These are phyloP conservation scores for Hymenoscyphus scutula DNA, from an alignment of 2,329 filamentous ascomycete genomes.

Conservation along the genomic window DNA sequence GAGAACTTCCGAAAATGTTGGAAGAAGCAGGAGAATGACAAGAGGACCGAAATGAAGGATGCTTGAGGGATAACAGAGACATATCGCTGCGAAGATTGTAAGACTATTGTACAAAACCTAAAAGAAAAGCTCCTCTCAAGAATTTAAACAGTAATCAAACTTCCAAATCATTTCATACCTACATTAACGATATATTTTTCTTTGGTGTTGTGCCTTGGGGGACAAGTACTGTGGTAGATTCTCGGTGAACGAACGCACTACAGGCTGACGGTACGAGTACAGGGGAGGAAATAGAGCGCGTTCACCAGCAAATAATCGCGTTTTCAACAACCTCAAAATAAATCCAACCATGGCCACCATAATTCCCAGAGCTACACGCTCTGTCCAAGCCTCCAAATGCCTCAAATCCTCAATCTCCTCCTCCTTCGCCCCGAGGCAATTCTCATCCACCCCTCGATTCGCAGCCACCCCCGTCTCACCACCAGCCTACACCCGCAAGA, in stretches of 20 bases:
- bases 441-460: conserved; percentile 26
- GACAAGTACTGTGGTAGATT: not conserved
- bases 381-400: conserved; percentile 20
- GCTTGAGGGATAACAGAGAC: conserved; percentile 38
- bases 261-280: too few relatives aligned
- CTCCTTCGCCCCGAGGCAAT: conserved; percentile 16
- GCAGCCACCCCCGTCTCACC: conserved; percentile 29
- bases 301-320: conserved; percentile 3
- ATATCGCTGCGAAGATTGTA: not conserved
- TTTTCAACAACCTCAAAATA: conserved; percentile 16
- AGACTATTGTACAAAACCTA: not conserved
- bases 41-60: conserved; percentile 76
- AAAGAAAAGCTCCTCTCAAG: not conserved
- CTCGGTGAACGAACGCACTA: too few relatives aligned
- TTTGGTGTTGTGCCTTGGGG: not conserved
- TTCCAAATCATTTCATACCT: not conserved
- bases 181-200: not conserved
- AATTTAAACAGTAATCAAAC: too few relatives aligned
- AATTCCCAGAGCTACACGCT: conserved; percentile 28
- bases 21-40: conserved; percentile 84
- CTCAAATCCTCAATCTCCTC: conserved; percentile 9
- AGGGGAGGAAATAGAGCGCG: too few relatives aligned
- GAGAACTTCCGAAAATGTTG: conserved; percentile 85
- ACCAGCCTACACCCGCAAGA: conserved; percentile 25
- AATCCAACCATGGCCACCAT: conserved; percentile 22